These are phyloP conservation scores for Phytophthora macrochlamydospora DNA, from an alignment of 352 stramenopile species.

Conservation along the genomic window DNA sequence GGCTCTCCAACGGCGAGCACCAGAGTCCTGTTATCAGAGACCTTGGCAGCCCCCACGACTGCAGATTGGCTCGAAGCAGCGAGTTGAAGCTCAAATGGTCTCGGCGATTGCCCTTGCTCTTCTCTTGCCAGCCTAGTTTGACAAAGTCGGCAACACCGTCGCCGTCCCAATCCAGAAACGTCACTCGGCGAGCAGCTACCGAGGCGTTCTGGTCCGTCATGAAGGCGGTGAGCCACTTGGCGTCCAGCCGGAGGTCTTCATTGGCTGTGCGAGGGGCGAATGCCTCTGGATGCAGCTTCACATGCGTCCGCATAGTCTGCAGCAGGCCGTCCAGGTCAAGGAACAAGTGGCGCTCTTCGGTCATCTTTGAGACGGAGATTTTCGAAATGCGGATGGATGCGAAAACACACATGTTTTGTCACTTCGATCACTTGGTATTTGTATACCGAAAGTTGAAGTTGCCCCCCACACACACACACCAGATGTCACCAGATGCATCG, in stretches of 20 bases:
- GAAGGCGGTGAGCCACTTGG: constrained; percentile 1
- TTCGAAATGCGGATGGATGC: neutral
- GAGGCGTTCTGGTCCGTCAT: neutral
- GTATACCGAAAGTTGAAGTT: too few relatives aligned
- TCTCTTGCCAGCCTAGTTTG: neutral
- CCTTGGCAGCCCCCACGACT: neutral
- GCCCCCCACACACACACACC: too few relatives aligned
- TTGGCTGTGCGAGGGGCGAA: too few relatives aligned
- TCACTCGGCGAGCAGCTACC: neutral
- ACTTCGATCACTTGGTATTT: too few relatives aligned
- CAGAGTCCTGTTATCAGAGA: neutral
- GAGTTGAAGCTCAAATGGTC: constrained; percentile 1
- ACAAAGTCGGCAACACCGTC: neutral
- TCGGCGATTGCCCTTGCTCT: neutral
- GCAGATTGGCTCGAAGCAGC: neutral
- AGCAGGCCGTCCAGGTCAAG: constrained; percentile 2
- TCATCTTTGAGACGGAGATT: constrained; percentile 1
- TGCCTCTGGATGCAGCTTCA: neutral
- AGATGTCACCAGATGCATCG: too few relatives aligned
- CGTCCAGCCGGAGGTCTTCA: neutral
- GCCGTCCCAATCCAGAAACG: neutral
- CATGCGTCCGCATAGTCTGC: neutral
- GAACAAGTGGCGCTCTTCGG: constrained; percentile 1
- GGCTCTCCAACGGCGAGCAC: neutral
- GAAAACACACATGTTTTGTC: too few relatives aligned